Percentiles rank a stretch among this genome's conserved stretches.
Evolutionary conservation across 148 eudicot genomes (phyloP).

Genomic region (Arctostaphylos glauca): DNA sequence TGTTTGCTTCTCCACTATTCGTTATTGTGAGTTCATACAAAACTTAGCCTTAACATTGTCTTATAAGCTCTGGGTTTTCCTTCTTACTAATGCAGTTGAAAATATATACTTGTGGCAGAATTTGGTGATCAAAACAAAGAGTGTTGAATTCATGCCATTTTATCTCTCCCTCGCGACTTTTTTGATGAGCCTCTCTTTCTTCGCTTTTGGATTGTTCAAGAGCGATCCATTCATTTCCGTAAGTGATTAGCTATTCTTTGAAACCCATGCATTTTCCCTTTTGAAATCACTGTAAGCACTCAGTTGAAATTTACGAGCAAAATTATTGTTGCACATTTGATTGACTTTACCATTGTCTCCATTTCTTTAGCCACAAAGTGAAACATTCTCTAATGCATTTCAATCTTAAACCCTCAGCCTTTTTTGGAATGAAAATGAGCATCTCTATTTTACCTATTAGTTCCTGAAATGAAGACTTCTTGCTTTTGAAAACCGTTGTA

Average conservation of each 20-base stretch:
- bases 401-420: neutral
- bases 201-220: slow-evolving; percentile 34
- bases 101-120: slow-evolving; percentile 26
- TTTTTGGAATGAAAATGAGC: neutral
- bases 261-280: neutral
- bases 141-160: slow-evolving; percentile 55
- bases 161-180: slow-evolving; percentile 50
- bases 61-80: neutral
- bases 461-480: neutral
- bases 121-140: slow-evolving; percentile 50
- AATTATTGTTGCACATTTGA: neutral
- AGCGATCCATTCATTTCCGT: slow-evolving; percentile 37
- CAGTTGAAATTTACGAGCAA: neutral
- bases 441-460: neutral
- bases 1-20: slow-evolving; percentile 59
- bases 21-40: slow-evolving; percentile 35
- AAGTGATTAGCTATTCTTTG: slow-evolving; percentile 18
- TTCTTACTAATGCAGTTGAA: neutral
- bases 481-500: neutral
- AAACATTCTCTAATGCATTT: neutral
- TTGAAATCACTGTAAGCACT: neutral
- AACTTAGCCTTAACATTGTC: neutral
- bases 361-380: neutral
- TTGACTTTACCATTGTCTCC: neutral
- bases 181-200: slow-evolving; percentile 47